Evolutionary conservation across 2,329 filamentous ascomycete species (phyloP), one percentile per base, ranked within the genome.

Genomic region (Verticillium albo-atrum): DNA sequence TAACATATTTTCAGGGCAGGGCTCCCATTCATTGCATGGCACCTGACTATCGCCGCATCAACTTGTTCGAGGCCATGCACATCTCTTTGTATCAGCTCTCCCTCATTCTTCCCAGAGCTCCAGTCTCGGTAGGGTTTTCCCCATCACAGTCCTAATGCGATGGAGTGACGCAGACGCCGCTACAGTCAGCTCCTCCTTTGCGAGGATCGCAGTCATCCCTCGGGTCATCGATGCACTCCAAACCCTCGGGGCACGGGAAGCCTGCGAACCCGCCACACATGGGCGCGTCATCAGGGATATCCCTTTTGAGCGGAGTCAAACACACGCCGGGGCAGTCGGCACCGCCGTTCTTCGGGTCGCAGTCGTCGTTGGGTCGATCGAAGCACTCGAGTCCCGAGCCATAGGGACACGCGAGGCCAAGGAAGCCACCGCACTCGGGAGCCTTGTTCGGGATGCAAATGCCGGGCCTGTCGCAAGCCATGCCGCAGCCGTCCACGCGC

Each of bases 391-490:
- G 32, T 0, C 68, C 66, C 50, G 61, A 61, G 17, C 56, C 60
- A 0, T 32, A 23, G 0, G 71, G 69, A 50, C 72, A 75, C n/a
- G 17, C 1, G 1, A 54, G 27, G 0, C 68, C 72, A 1, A 17
- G 9, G 10, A 75, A 61, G 0, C 72, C 72, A 2, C 63, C 63
- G 25, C 72, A 74, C 0, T 30, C 42, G 1, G 53, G 57, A 2
- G 57, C 58, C 6, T 62, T 53, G 23, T 60, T 62, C 27, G 68
- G 68, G 1, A 72, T 62, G 52, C 70, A 76, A 26, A 75, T 74
- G 2, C 73, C 73, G 0, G 69, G 69, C 6, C 23, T 56, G 50
- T 75, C 73, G 57, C 73, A 75, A 3, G 73, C 69, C 67, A 73
- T 63, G 7, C 73, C 73, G 50, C 73, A 75, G 26, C 60, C 30